These are phyloP conservation scores for Copromyces sp. DNA, from an alignment of 495 filamentous ascomycete genomes.

Conservation along the genomic window DNA sequence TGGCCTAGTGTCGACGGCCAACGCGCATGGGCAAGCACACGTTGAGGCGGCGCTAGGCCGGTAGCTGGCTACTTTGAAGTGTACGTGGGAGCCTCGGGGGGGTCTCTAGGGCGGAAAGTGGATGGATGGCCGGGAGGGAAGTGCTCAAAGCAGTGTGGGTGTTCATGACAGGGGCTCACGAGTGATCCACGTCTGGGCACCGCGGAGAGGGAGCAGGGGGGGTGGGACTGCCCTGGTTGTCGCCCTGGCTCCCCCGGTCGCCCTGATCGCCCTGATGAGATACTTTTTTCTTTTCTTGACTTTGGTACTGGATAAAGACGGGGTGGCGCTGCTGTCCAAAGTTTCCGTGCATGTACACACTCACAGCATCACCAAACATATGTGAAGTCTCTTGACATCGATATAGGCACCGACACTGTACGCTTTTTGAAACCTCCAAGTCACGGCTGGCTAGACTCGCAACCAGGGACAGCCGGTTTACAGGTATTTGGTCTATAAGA, in stretches of 20 bases:
- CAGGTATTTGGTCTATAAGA: neutral
- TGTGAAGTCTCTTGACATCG: neutral
- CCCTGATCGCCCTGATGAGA: neutral
- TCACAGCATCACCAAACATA: neutral
- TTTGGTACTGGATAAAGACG: neutral
- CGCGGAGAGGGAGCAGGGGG: conserved; percentile 1
- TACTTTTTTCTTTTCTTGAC: neutral
- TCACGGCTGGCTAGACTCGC: neutral
- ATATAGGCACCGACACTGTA: neutral
- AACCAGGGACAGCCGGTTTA: neutral
- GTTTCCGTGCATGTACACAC: neutral
- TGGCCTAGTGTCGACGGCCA: neutral
- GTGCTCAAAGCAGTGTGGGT: neutral
- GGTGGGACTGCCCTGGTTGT: neutral
- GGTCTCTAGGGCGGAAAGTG: conserved; percentile 2
- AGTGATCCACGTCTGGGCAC: neutral
- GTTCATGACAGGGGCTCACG: neutral
- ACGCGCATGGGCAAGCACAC: neutral
- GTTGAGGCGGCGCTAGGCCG: neutral
- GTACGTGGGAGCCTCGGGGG: neutral
- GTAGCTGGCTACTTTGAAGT: neutral
- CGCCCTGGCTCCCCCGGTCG: neutral
- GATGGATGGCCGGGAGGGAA: conserved; percentile 4
- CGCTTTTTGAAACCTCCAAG: neutral
- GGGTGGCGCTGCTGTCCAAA: neutral